Evolutionary conservation across 2,329 filamentous ascomycete genomes (phyloP), one percentile per base, ranked within the genome.

Genomic region (Alternaria incomplexa): DNA sequence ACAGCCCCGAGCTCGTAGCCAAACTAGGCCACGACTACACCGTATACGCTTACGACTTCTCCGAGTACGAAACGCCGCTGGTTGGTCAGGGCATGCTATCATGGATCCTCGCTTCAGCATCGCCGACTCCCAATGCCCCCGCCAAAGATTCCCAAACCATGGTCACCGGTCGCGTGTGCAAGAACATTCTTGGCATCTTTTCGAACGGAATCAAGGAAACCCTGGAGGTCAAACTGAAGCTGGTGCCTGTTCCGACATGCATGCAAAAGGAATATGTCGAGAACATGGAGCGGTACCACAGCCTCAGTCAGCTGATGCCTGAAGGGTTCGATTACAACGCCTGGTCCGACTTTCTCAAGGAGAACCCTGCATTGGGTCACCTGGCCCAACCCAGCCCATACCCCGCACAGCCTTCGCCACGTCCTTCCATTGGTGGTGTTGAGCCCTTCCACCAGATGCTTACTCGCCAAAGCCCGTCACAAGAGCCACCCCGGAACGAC

Each of bases 31-130:
- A 88, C 80, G 94, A 99, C 82, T 99, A 96, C 81, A 96, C 93
- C n/a, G 90, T 99, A 60, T 99, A 99, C 81, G 93, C 95, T 28
- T 93, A 93, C 83, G 96, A 99, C 80, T 98, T 95, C 80, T 97
- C 96, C 12, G 96, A 99, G 81, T 92, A 92, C 67, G 94, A 97
- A 76, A 93, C 90, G 17, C 96, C 96, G 56, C 86, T 98, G 59
- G 95, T 97, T 23, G 96, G 96, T 22, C 95, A 99, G 80, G 96
- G 96, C 56, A 93, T 98, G 89, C 85, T 99, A 20, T 98, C 96
- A 40, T 91, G 91, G 87, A 89, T 90, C 22, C 85, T 98, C 48
- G 86, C 87, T 53, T 84, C 85, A n/a, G 81, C 86, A 56, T 87
- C 88, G 76, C 75, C 85, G 58, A 85, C 84, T 13, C 85, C 86